A percentile compares a stretch with the other conserved stretches of the same genome.
Conservation (phyloP, 257 asterid genomes). For the Nyctanthes arbortristis region DNA sequence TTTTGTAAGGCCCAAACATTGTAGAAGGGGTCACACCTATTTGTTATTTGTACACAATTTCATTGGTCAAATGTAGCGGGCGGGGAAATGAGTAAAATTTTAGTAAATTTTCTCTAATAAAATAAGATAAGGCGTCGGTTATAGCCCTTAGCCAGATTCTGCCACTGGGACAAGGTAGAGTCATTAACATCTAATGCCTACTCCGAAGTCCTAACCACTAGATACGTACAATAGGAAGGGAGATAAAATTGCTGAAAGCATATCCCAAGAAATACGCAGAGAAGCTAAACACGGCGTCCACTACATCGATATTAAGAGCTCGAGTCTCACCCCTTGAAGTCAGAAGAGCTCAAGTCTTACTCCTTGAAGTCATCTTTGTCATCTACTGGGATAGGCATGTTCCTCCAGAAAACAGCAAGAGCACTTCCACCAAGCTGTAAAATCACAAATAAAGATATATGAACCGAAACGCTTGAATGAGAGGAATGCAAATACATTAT, state of each 20-base stretch:
- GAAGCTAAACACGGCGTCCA: neutral
- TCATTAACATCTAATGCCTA: no score
- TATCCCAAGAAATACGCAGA: neutral
- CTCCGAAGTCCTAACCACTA: no score
- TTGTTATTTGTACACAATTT: no score
- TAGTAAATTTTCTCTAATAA: no score
- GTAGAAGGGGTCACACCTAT: no score
- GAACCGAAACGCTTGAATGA: slow-evolving; percentile 11
- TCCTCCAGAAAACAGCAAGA: slow-evolving; percentile 95
- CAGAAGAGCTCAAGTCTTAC: slow-evolving; percentile 41
- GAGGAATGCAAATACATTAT: slow-evolving; percentile 2
- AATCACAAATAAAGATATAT: neutral
- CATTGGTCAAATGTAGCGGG: no score
- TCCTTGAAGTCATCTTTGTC: slow-evolving; percentile 99
- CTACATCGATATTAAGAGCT: neutral
- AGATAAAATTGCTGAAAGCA: neutral
- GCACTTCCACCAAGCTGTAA: slow-evolving; percentile 95
- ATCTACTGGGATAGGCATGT: slow-evolving; percentile 71
- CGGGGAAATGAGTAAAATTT: no score
- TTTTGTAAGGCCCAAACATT: no score
- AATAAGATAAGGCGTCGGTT: no score
- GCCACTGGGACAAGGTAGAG: no score
- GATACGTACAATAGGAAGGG: no score
- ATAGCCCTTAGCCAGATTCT: no score
- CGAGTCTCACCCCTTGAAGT: slow-evolving; percentile 73